Evolutionary conservation across 2,329 filamentous ascomycete species (phyloP).

Genomic region (Hortaea werneckii): DNA sequence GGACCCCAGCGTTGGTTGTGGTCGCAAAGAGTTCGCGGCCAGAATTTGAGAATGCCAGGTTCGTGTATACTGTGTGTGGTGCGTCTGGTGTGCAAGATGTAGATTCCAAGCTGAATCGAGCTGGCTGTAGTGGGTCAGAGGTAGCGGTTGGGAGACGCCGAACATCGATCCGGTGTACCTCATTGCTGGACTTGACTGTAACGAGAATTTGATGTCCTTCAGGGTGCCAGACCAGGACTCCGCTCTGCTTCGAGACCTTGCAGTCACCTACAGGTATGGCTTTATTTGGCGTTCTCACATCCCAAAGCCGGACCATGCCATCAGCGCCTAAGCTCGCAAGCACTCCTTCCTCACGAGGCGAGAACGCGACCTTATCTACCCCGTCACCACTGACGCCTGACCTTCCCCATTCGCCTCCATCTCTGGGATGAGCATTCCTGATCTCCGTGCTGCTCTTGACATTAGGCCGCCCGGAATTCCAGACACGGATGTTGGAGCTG

Average conservation of each 20-base stretch:
- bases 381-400: slow-evolving; percentile 46
- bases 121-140: not conserved
- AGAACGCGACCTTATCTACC: slow-evolving; percentile 69
- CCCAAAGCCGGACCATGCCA: slow-evolving; percentile 69
- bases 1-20: slow-evolving; percentile 59
- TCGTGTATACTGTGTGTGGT: slow-evolving; percentile 1
- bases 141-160: slow-evolving; percentile 8
- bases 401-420: slow-evolving; percentile 10
- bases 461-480: slow-evolving; percentile 69
- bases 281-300: slow-evolving; percentile 53
- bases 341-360: slow-evolving; percentile 66
- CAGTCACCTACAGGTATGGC: slow-evolving; percentile 46
- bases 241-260: slow-evolving; percentile 32
- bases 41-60: slow-evolving; percentile 60
- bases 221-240: slow-evolving; percentile 58
- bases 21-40: slow-evolving; percentile 61
- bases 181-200: slow-evolving; percentile 55
- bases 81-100: slow-evolving; percentile 3
- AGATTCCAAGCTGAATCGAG: slow-evolving; percentile 2
- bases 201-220: slow-evolving; percentile 61
- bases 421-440: slow-evolving; percentile 31
- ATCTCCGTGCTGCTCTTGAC: slow-evolving; percentile 68
- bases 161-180: slow-evolving; percentile 24
- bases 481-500: slow-evolving; percentile 61
- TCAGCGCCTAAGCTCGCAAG: slow-evolving; percentile 65